Conservation (phyloP, 1,139 yeast species). For the Kazachstania sp. region DNA sequence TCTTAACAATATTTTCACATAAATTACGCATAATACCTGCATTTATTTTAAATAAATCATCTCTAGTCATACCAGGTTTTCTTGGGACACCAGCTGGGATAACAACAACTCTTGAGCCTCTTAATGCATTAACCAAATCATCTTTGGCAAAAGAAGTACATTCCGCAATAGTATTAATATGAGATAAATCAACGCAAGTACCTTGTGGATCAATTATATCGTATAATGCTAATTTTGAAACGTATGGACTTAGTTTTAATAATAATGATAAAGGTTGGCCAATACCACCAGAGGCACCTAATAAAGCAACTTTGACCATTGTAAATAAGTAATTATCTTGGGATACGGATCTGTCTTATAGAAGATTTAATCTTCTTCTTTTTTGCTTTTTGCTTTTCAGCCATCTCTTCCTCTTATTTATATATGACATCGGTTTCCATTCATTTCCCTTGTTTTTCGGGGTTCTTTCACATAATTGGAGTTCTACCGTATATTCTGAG, state of each 20-base stretch:
- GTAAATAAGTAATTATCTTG: constrained; percentile 3
- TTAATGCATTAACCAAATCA: constrained; percentile 50
- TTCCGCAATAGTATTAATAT: constrained; percentile 79
- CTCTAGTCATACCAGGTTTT: constrained; percentile 99
- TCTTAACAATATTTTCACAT: constrained; percentile 78
- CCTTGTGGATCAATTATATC: constrained; percentile 94
- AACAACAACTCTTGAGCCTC: constrained; percentile 77
- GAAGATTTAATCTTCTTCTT: too few relatives aligned
- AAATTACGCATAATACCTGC: constrained; percentile 91
- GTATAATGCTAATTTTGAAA: constrained; percentile 76
- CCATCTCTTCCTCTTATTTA: background rate
- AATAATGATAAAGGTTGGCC: constrained; percentile 95
- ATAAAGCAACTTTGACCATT: constrained; percentile 63
- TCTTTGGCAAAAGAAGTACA: constrained; percentile 84
- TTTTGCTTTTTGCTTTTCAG: constrained; percentile 34
- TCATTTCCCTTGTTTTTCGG: too few relatives aligned
- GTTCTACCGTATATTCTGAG: background rate
- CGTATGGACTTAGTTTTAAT: constrained; percentile 78
- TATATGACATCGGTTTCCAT: too few relatives aligned
- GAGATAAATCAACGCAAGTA: constrained; percentile 93
- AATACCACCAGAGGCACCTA: constrained; percentile 98
- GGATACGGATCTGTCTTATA: too few relatives aligned
- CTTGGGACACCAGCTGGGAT: constrained; percentile 99
- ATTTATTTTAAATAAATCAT: constrained; percentile 93
- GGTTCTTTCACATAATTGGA: too few relatives aligned